A percentile compares a stretch with the other conserved stretches of the same genome.
phyloP scores from a whole-genome alignment of 2,329 filamentous ascomycete genomes.

The Coniella lustricola region DNA sequence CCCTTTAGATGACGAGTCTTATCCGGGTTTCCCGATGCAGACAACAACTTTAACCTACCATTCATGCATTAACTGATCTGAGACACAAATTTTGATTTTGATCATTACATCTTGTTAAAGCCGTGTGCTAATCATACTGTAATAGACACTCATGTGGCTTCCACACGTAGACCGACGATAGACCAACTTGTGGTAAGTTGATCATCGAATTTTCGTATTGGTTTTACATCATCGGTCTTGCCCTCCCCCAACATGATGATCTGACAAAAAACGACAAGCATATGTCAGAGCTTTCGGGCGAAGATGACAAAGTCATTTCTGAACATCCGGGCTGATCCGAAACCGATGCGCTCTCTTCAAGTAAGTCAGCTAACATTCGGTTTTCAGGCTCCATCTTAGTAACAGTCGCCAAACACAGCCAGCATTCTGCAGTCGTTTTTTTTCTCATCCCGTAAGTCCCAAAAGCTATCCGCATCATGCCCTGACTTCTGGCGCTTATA shows the following conservation, averaged over 20 bases:
- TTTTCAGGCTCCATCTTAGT: background rate
- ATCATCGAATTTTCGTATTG: background rate
- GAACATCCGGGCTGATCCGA: slow-evolving; percentile 21
- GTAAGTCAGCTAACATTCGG: slow-evolving; percentile 26
- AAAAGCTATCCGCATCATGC: background rate
- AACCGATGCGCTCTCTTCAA: slow-evolving; percentile 1
- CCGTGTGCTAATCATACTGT: slow-evolving; percentile 9
- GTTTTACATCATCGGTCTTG: background rate
- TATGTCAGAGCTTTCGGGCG: slow-evolving; percentile 77
- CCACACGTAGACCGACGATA: too few relatives aligned
- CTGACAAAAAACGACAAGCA: slow-evolving; percentile 81
- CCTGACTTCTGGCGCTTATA: slow-evolving; percentile 29
- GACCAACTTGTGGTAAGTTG: slow-evolving; percentile 6
- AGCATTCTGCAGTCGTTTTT: background rate
- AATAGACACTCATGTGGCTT: background rate
- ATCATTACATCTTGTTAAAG: slow-evolving; percentile 11
- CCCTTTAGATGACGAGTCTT: slow-evolving; percentile 74
- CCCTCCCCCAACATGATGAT: slow-evolving; percentile 61
- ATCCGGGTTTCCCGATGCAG: slow-evolving; percentile 65
- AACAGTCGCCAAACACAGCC: background rate
- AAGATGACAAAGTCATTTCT: slow-evolving; percentile 44
- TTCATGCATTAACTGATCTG: slow-evolving; percentile 53
- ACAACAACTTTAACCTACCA: slow-evolving; percentile 59
- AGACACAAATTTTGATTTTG: slow-evolving; percentile 29
- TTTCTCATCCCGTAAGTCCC: background rate